Base-by-base conservation (phyloP, 129 eudicot species). In the Oenanthe sinensis region DNA sequence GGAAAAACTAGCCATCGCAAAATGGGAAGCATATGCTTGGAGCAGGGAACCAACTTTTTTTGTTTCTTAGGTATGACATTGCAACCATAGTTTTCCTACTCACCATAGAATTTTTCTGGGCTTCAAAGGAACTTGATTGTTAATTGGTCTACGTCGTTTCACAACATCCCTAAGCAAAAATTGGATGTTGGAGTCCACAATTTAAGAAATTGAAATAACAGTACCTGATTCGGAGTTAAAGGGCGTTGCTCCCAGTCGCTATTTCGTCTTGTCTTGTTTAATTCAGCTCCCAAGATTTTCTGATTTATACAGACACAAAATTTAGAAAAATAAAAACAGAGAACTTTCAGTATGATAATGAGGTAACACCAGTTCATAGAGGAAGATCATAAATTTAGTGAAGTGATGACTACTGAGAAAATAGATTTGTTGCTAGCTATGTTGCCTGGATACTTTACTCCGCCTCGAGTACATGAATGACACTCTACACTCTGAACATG, bases 171-270 rank as follows among this genome's bases (percentile, higher is more conserved):
- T 2, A 10, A 45, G 48, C 28, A 47, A 48, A 39, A 39, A 39
- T 39, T 39, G 42, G 42, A 39, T 39, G 5, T 39, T 39, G 5
- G 42, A 39, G 42, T 39, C 42, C 5, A 3, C 3, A 42, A 67
- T 45, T 9, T 15, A 75, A 62, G 75, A 8, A 22, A n/a, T 14
- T 55, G 33, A 75, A 47, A 67, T 46, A 76, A 58, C 19, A 60
- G 28, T 63, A 88, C 98, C 93, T 90, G 97, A 71, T 86, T 86
- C 74, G 75, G 92, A 80, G 81, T 90, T 78, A 92, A 83, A 76
- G 99, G 99, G 6, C 99, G 88, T 79, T 90, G 91, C 88, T 96
- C 99, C 99, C 99, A 96, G 36, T 96, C 87, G 86, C 97, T 90
- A 79, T 92, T 96, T 83, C 99, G 84, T 82, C 97, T 92, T 33